Evolutionary conservation across 768 basidiomycete species (phyloP), one percentile per base, ranked within the genome.

Genomic region (Coprinellus micaceus): DNA sequence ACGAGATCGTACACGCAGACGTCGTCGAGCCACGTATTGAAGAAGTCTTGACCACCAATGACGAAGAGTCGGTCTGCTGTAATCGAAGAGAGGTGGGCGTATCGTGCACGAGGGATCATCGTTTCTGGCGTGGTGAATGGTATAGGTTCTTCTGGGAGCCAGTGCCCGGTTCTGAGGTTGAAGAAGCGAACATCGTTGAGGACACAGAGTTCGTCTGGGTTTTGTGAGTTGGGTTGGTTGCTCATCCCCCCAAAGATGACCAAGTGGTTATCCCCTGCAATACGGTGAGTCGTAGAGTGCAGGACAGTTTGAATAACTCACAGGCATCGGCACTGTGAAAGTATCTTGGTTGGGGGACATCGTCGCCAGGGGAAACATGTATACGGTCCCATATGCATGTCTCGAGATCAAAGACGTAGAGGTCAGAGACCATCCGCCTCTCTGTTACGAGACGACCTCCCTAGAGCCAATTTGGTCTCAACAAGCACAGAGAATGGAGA

Each of bases 211-310:
- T 93, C 89, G 55, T 92, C 89, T 4, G 86, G 80, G 63, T 81
- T 85, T 41, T 79, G 74, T 1, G 86, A 81, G 60, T 89, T 82
- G 11, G 85, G 80, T 64, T 85, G 77, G 70, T 89, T 86, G 66
- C 90, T 86, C 94, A 98, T 97, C 11, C 96, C 95, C 19, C 96
- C 96, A 66, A 98, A 98, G 49, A 98, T 78, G 60, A 98, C 85
- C 52, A 99, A 77, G 63, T 92, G 86, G 69, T 90, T 87, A 66
- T 90, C 87, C 94, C 94, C 90, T 89, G 54, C 50, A 47, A 10
- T 47, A 41, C 60, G 57, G 56, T 56, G 58, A 25, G 62, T 13
- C 51, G 9, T 50, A 26, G 52, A 33, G 11, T 53, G 29, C 29
- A 41, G 19, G 57, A 37, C 36, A 2, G 30, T 33, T 12, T 33